These are phyloP conservation scores for Stagonosporopsis chrysanthemi DNA, from an alignment of 2,329 filamentous ascomycete genomes.

Conservation along the genomic window DNA sequence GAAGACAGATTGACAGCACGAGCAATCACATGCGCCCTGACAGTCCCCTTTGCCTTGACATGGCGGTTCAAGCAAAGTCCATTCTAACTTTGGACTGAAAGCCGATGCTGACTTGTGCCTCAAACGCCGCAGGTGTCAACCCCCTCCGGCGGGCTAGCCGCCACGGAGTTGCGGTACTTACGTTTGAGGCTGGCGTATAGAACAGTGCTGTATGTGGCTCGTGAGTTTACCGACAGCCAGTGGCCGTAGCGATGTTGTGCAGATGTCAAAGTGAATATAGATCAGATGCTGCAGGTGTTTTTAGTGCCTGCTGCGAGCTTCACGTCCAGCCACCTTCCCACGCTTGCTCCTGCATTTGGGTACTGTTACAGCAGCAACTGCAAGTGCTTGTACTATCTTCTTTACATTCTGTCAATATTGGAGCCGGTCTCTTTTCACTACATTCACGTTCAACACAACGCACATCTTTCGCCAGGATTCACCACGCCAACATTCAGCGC, in stretches of 20 bases:
- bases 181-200: conserved; percentile 48
- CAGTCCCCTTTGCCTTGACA: conserved; percentile 24
- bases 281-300: conserved; percentile 34
- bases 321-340: conserved; percentile 27
- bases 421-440: conserved; percentile 45
- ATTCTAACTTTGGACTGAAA: conserved; percentile 35
- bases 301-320: conserved; percentile 32
- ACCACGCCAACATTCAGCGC: conserved; percentile 19
- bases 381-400: conserved; percentile 21
- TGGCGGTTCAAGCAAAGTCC: conserved; percentile 33
- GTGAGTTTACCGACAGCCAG: conserved; percentile 29
- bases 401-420: conserved; percentile 29
- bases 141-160: conserved; percentile 40
- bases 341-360: conserved; percentile 22
- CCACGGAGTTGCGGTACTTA: conserved; percentile 37
- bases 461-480: conserved; percentile 25
- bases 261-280: conserved; percentile 46
- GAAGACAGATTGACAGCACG: conserved; percentile 27
- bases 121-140: conserved; percentile 44
- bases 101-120: conserved; percentile 40
- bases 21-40: not conserved
- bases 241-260: conserved; percentile 33
- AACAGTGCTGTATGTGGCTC: conserved; percentile 38
- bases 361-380: conserved; percentile 6
- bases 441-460: conserved; percentile 12